phyloP scores from a whole-genome alignment of 805 yeast species.

The Candida montana region DNA sequence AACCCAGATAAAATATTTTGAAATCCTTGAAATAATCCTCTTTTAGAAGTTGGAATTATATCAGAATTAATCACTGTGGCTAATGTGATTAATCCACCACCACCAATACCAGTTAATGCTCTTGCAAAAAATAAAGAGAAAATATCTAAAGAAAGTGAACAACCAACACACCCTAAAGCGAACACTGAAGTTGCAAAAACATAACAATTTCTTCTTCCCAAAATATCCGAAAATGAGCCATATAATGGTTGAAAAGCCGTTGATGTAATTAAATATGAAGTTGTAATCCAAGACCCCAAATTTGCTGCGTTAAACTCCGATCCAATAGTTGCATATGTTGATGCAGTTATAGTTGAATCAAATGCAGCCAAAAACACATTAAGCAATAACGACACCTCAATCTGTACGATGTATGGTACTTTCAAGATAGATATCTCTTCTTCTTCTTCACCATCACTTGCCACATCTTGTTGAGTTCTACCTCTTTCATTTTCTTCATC shows the following conservation, averaged over 20 bases:
- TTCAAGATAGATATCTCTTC: conserved; percentile 13
- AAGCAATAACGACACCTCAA: conserved; percentile 29
- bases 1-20: conserved; percentile 33
- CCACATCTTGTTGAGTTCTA: neutral
- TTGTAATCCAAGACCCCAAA: conserved; percentile 37
- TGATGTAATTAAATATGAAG: conserved; percentile 35
- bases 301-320: conserved; percentile 32
- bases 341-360: conserved; percentile 45
- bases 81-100: conserved; percentile 36
- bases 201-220: conserved; percentile 33
- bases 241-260: conserved; percentile 39
- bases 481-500: neutral
- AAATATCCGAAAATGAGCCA: conserved; percentile 34
- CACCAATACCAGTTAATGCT: conserved; percentile 37
- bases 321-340: conserved; percentile 43
- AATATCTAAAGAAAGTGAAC: conserved; percentile 29
- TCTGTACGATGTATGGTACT: conserved; percentile 25
- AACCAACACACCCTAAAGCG: conserved; percentile 33
- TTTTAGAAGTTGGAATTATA: conserved; percentile 30
- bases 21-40: conserved; percentile 37
- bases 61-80: conserved; percentile 36
- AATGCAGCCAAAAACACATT: conserved; percentile 43
- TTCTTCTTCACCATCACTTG: conserved; percentile 1
- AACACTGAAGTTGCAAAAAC: conserved; percentile 31
- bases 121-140: conserved; percentile 28